Percentiles rank a stretch among this genome's conserved stretches.
Conservation (phyloP, 345 rosid genomes). For the Erodium maritimum region DNA sequence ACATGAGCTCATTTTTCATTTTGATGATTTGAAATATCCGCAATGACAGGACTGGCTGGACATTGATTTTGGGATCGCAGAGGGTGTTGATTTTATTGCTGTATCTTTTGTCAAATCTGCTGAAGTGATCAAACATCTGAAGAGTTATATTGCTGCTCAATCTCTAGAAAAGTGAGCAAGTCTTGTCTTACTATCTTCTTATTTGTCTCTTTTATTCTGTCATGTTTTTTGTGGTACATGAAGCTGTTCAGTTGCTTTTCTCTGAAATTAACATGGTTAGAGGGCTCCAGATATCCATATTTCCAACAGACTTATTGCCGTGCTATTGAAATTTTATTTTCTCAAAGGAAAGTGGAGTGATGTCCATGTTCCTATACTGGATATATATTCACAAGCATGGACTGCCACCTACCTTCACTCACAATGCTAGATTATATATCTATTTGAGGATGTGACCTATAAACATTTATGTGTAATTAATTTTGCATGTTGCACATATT, state of each 20-base stretch:
- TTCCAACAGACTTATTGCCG: neutral
- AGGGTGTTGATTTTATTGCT: conserved; percentile 97
- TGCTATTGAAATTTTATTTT: neutral
- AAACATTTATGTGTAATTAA: neutral
- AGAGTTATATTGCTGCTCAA: conserved; percentile 89
- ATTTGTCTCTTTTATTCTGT: neutral
- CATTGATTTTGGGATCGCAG: conserved; percentile 98
- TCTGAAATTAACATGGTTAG: neutral
- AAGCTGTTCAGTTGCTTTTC: neutral
- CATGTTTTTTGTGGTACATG: neutral
- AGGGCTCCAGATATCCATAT: neutral
- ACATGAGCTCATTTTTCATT: too few relatives aligned
- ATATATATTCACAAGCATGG: too few relatives aligned
- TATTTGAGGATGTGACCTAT: neutral
- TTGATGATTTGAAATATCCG: neutral
- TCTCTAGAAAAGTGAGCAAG: conserved; percentile 56
- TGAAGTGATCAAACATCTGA: conserved; percentile 90
- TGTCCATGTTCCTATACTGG: too few relatives aligned
- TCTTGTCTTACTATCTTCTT: neutral
- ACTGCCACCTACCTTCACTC: neutral
- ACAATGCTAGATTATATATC: neutral
- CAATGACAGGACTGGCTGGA: conserved; percentile 87
- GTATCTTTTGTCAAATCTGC: conserved; percentile 98
- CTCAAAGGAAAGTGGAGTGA: neutral
- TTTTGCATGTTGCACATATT: neutral